Percentiles rank a stretch among this genome's conserved stretches.
These are phyloP conservation scores for Citrus maxima DNA, from an alignment of 345 rosid species.

Conservation along the genomic window DNA sequence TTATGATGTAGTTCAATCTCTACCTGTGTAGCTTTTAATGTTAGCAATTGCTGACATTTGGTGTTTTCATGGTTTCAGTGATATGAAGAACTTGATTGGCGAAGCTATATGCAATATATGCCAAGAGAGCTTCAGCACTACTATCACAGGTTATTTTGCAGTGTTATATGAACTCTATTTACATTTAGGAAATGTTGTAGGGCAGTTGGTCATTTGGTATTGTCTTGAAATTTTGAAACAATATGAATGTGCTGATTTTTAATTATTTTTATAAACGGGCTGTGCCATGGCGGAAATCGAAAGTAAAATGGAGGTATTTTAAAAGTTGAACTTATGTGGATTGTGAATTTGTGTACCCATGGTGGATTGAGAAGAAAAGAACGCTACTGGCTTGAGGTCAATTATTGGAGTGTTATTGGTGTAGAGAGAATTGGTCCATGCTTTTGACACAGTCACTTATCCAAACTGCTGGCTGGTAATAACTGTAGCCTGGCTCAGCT, in stretches of 20 bases:
- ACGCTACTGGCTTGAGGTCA: not conserved
- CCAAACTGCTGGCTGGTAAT: not conserved
- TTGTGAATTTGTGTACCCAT: not conserved
- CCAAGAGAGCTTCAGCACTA: slow-evolving; percentile 80
- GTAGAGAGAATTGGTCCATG: not conserved
- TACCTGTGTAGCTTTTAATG: not conserved
- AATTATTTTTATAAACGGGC: not conserved
- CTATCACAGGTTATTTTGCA: slow-evolving; percentile 68
- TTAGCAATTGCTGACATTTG: not conserved
- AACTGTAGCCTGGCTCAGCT: not conserved
- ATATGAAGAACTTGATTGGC: slow-evolving; percentile 84
- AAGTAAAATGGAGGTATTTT: not conserved
- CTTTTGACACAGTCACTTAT: not conserved
- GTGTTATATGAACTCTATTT: not conserved
- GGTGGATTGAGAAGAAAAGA: not conserved
- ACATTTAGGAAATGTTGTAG: not conserved
- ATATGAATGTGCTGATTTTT: not conserved
- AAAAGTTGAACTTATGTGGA: too few relatives aligned
- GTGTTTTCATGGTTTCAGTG: slow-evolving; percentile 41
- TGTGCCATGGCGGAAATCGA: not conserved
- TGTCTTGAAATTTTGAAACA: not conserved
- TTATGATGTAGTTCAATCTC: not conserved
- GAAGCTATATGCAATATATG: slow-evolving; percentile 80
- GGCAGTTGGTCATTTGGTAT: not conserved
- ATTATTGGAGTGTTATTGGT: not conserved